A percentile compares a stretch with the other conserved stretches of the same genome.
These are phyloP conservation scores for Hypoxylon sp. DNA, from an alignment of 2,329 filamentous ascomycete species.

Conservation along the genomic window DNA sequence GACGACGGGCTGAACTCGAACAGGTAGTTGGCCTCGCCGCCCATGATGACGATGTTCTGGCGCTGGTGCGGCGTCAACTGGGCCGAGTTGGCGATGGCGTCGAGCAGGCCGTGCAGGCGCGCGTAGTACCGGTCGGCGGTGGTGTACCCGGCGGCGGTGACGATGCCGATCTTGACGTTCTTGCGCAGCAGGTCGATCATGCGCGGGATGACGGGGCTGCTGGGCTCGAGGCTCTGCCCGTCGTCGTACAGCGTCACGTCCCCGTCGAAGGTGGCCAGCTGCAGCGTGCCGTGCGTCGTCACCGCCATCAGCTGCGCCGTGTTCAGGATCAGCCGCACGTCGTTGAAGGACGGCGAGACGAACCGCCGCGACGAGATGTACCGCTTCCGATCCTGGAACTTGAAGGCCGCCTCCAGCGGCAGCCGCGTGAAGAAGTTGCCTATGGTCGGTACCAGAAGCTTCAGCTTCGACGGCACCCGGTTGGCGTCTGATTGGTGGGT, in stretches of 20 bases:
- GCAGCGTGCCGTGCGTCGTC: constrained; percentile 74
- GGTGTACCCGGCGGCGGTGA: constrained; percentile 95
- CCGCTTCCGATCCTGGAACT: constrained; percentile 84
- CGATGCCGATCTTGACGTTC: constrained; percentile 88
- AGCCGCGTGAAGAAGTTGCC: constrained; percentile 94
- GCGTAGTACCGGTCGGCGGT: constrained; percentile 86
- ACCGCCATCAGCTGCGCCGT: constrained; percentile 94
- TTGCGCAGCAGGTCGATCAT: constrained; percentile 76
- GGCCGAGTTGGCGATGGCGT: constrained; percentile 72
- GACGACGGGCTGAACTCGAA: constrained; percentile 77
- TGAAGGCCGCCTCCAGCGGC: constrained; percentile 87
- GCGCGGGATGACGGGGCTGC: constrained; percentile 78
- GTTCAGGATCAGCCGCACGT: constrained; percentile 91
- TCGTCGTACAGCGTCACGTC: constrained; percentile 97
- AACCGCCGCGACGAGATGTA: constrained; percentile 92
- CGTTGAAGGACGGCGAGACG: constrained; percentile 96
- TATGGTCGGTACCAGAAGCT: constrained; percentile 87
- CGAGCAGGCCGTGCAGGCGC: constrained; percentile 85
- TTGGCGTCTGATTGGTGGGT: constrained; percentile 72
- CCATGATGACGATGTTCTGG: constrained; percentile 87
- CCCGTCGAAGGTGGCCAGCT: constrained; percentile 95
- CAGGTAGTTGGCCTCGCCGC: constrained; percentile 94
- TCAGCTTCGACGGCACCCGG: constrained; percentile 84
- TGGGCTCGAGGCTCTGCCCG: constrained; percentile 77
- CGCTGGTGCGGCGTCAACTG: constrained; percentile 72